phyloP scores from a whole-genome alignment of 306 rosid genomes.

The Neltuma alba region DNA sequence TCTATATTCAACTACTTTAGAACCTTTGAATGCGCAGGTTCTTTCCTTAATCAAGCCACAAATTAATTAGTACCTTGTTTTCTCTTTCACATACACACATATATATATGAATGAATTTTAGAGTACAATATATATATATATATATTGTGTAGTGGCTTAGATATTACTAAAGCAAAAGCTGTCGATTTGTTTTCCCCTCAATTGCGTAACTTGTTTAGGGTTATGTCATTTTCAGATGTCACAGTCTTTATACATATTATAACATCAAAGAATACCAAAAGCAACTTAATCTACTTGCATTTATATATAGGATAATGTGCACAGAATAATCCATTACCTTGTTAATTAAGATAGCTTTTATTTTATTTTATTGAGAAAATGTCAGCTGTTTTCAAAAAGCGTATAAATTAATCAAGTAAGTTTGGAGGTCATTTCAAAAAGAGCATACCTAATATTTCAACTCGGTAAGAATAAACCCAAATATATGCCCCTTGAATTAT shows the following conservation, averaged over 20 bases:
- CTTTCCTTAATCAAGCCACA: conserved; percentile 24
- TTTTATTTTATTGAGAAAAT: too few relatives aligned
- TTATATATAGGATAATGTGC: background rate
- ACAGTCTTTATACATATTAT: conserved; percentile 15
- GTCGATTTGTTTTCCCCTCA: conserved; percentile 10
- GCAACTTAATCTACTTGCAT: background rate
- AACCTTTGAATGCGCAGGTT: conserved; percentile 46
- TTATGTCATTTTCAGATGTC: conserved; percentile 43
- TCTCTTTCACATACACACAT: conserved; percentile 26
- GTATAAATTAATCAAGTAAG: background rate
- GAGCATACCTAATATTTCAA: too few relatives aligned
- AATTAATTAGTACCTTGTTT: background rate
- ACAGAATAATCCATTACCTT: conserved; percentile 8
- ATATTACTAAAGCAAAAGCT: conserved; percentile 47
- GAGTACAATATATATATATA: background rate
- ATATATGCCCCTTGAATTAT: too few relatives aligned
- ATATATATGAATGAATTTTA: background rate
- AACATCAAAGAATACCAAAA: conserved; percentile 1
- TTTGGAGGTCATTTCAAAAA: too few relatives aligned
- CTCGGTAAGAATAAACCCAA: too few relatives aligned
- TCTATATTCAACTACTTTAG: conserved; percentile 32
- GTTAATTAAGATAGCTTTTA: background rate
- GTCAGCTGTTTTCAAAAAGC: too few relatives aligned
- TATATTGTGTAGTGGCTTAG: conserved; percentile 42
- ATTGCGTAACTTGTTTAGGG: conserved; percentile 32